Base-by-base conservation (phyloP, 2,329 filamentous ascomycete species). In the Lachnellula cervina region DNA sequence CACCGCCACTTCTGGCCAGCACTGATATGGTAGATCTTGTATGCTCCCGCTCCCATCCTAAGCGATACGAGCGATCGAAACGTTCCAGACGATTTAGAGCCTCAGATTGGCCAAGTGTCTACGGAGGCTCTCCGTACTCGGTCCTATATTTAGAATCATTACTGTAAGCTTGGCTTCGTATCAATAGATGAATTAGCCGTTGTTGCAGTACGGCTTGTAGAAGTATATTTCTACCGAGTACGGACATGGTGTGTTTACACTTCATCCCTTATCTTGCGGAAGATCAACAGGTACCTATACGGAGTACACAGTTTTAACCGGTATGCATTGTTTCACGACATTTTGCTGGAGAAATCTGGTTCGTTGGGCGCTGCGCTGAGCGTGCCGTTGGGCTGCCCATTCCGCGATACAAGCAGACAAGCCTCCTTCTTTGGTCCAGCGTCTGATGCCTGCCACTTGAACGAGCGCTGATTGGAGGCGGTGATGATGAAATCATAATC, bases 401-500 rank as follows among this genome's bases (percentile, higher is more conserved):
- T 42, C 51, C 40, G 50, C 48, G 42, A 50, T 55, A 55, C 56
- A 52, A 23, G 21, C 21, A 23, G 5, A 23, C 21, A 23, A 55
- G 48, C 37, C 28, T 52, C 49, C 40, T 32, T 40, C 3, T 16
- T 37, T 5, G 34, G 34, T 37, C 34, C 34, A 37, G 34, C 9
- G 37, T 40, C 17, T 40, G 37, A 40, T 32, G 2, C 37, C 37
- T 6, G 4, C 2, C 3, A 17, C 3, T 5, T 17, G 16, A 17
- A 40, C 37, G 16, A 6, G 37, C 16, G 37, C 16, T 40, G 37
- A 40, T 40, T 40, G 37, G 37, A 6, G 0, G 37, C 14, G 37
- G 6, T n/a, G 14, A 4, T 9, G 3, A 17, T 9, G 17, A 40
- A 40, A 17, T 16, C 37, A 17, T 40, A 13, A 40, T 9, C 4